Evolutionary conservation across 2,329 filamentous ascomycete genomes (phyloP).

Genomic region (Aspergillus costaricaensis): DNA sequence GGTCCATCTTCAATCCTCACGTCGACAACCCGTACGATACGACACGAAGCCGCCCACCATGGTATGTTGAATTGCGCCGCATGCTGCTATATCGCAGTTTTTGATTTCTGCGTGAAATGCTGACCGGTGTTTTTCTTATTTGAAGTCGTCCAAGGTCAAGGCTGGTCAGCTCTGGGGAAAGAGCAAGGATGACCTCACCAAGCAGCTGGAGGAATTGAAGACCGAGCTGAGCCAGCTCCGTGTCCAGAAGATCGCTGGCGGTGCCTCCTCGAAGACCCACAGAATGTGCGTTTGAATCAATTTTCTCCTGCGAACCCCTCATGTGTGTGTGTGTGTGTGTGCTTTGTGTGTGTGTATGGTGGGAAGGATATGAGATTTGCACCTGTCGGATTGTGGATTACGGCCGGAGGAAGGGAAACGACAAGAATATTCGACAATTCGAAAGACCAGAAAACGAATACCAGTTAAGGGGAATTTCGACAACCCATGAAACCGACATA

Average conservation of each 20-base stretch:
- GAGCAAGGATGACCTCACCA: conserved; percentile 97
- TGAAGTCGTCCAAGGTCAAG: conserved; percentile 78
- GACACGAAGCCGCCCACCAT: conserved; percentile 45
- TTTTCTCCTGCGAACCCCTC: conserved; percentile 14
- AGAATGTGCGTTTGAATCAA: conserved; percentile 74
- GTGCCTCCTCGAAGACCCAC: conserved; percentile 92
- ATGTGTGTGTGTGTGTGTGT: background rate
- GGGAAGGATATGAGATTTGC: conserved; percentile 8
- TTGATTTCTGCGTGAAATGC: conserved; percentile 13
- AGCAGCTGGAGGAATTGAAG: conserved; percentile 95
- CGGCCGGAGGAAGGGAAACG: background rate
- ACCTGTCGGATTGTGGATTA: background rate
- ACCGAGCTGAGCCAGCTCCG: conserved; percentile 92
- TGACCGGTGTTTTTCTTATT: conserved; percentile 25
- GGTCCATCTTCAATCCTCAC: conserved; percentile 46
- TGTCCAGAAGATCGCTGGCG: conserved; percentile 95
- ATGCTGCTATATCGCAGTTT: conserved; percentile 7
- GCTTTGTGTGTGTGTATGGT: background rate
- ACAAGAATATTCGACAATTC: background rate
- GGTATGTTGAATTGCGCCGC: conserved; percentile 37
- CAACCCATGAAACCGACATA: background rate
- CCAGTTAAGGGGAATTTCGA: background rate
- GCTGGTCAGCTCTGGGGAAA: conserved; percentile 96
- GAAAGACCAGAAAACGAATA: background rate
- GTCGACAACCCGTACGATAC: conserved; percentile 50